Conservation (phyloP, 495 filamentous ascomycete genomes). For the Hyphodiscus hymeniophilus region DNA sequence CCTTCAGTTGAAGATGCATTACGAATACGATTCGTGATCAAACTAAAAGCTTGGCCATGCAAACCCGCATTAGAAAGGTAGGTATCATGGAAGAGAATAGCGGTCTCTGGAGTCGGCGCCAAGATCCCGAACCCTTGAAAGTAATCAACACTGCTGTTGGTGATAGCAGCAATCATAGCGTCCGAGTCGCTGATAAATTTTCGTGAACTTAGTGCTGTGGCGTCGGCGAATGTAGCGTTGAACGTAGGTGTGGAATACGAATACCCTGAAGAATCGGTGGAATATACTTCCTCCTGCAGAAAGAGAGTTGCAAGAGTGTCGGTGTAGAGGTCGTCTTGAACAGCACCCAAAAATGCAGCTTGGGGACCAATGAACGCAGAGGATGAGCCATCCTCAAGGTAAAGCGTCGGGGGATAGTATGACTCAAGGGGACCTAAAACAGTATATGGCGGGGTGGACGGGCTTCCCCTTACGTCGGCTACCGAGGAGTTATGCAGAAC, state of each 20-base stretch:
- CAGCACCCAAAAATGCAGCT: conserved; percentile 5
- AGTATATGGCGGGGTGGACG: not conserved
- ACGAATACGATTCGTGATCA: conserved; percentile 13
- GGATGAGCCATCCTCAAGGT: not conserved
- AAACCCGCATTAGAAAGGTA: not conserved
- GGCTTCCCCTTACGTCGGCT: not conserved
- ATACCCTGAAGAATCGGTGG: not conserved
- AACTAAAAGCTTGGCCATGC: conserved; percentile 1
- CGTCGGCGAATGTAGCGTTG: not conserved
- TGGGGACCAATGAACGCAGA: conserved; percentile 7
- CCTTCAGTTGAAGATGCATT: conserved; percentile 8
- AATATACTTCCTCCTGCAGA: not conserved
- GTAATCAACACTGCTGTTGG: conserved; percentile 1
- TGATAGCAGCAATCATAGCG: conserved; percentile 3
- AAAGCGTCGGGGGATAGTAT: not conserved
- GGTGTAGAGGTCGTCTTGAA: conserved; percentile 11
- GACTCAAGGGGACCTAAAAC: conserved; percentile 4
- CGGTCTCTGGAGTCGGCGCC: conserved; percentile 13
- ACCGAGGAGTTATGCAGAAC: conserved; percentile 8
- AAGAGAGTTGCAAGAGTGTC: not conserved
- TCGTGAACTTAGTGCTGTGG: conserved; percentile 1
- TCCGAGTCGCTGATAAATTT: conserved; percentile 3
- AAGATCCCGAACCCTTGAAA: conserved; percentile 8
- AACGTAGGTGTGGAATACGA: too few relatives aligned
- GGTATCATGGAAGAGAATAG: conserved; percentile 10